Base-by-base conservation (phyloP, 2,329 filamentous ascomycete species). In the Phialophora tarda region DNA sequence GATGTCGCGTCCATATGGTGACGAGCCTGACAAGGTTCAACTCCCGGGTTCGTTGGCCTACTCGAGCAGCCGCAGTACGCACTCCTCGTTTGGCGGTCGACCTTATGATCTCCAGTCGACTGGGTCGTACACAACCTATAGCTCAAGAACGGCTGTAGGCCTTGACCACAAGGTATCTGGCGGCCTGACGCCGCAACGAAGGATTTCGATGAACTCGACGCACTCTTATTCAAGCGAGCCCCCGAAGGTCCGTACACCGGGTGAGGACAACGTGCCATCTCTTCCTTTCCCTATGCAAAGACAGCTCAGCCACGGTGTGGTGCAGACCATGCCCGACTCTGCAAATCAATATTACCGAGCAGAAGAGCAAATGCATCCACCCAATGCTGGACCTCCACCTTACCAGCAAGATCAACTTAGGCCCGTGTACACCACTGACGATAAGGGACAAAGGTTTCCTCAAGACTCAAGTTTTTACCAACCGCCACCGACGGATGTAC, bases 141-240 rank as follows among this genome's bases (percentile, higher is more conserved):
- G 60, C 51, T 69, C 69, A 12, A 63, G 53, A 47, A 67, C 69
- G 11, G 59, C 65, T 21, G 55, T 63, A 6, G 62, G 47, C 7
- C 44, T 64, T 50, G 59, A 67, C 30, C 69, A 48, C 41, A 69
- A 66, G 53, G 48, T 44, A 11, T 62, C 62, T 28, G 54, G 47
- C 14, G 65, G 57, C 10, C 34, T 44, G 34, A 28, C 55, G 34
- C 64, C 68, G 54, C 65, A 70, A 38, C 44, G 65, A 32, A 63
- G 71, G 34, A 61, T 59, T 34, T 74, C 73, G 17, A 51, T 71
- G 32, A 66, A 55, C 24, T 74, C 71, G 30, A 53, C 66, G n/a
- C 26, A 59, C 28, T 68, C 68, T 21, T 53, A 64, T 53, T 62
- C 60, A 28, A 69, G 65, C 38, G 67, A 67, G n/a, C 14, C 32